Evolutionary conservation across 306 rosid species (phyloP).

Genomic region (Ochetophila trinervis): DNA sequence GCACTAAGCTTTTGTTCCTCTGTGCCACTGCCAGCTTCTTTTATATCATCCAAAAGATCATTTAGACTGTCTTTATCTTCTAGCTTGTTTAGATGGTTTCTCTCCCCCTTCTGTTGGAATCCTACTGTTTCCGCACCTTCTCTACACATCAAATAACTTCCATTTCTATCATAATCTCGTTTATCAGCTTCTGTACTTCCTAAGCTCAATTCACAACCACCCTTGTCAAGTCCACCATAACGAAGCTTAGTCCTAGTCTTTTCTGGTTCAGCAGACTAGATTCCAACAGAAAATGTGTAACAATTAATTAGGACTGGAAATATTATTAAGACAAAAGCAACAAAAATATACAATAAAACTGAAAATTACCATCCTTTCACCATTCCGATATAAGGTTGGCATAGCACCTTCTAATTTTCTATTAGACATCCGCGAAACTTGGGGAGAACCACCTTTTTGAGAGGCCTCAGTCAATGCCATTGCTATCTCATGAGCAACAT

Average conservation of each 20-base stretch:
- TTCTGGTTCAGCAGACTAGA: constrained; percentile 60
- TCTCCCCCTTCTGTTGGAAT: constrained; percentile 44
- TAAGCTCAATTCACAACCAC: constrained; percentile 69
- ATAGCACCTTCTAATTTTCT: constrained; percentile 39
- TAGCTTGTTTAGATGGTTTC: constrained; percentile 41
- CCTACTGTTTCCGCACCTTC: constrained; percentile 39
- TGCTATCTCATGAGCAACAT: constrained; percentile 73
- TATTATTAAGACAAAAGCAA: constrained; percentile 21
- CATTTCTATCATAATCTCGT: constrained; percentile 41
- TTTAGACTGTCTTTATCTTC: constrained; percentile 44
- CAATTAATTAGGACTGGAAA: constrained; percentile 12
- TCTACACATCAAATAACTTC: constrained; percentile 32
- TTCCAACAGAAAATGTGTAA: constrained; percentile 13
- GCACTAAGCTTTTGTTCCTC: constrained; percentile 52
- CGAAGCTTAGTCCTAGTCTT: constrained; percentile 32
- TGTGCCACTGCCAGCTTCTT: constrained; percentile 80
- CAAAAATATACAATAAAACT: constrained; percentile 5
- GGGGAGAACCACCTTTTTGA: constrained; percentile 67
- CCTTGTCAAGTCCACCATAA: constrained; percentile 49
- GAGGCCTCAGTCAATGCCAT: constrained; percentile 82
- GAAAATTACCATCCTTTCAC: constrained; percentile 57
- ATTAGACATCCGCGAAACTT: constrained; percentile 53
- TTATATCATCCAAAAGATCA: constrained; percentile 54
- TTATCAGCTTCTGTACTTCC: constrained; percentile 66
- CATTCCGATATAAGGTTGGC: constrained; percentile 46